phyloP scores from a whole-genome alignment of 495 filamentous ascomycete species.

The Trichoderma erinaceum region DNA sequence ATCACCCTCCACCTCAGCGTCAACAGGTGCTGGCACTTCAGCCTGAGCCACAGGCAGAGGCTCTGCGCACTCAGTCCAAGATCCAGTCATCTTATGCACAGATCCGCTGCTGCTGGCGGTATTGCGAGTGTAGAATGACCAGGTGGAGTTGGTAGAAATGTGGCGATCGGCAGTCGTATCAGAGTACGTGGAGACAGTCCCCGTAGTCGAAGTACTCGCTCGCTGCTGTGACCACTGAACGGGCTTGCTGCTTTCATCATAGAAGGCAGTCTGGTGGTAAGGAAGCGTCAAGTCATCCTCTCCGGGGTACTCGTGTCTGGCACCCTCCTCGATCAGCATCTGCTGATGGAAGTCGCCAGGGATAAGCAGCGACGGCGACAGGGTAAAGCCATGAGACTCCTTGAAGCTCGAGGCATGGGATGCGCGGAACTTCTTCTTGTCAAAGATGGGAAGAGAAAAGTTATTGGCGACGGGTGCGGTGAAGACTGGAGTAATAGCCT shows the following conservation, averaged over 20 bases:
- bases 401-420: constrained; percentile 47
- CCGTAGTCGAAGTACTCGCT: constrained; percentile 13
- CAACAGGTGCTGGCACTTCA: background rate
- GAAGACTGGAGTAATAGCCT: constrained; percentile 36
- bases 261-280: constrained; percentile 23
- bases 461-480: constrained; percentile 29
- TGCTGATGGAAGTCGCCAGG: constrained; percentile 45
- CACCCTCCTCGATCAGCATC: constrained; percentile 36
- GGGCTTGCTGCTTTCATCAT: background rate
- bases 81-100: constrained; percentile 12
- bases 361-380: constrained; percentile 50
- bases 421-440: constrained; percentile 17
- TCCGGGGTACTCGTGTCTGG: constrained; percentile 26
- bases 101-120: constrained; percentile 32
- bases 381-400: constrained; percentile 48
- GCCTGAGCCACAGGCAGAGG: background rate
- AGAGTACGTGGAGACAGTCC: constrained; percentile 19
- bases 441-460: constrained; percentile 15
- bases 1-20: background rate
- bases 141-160: constrained; percentile 36
- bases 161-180: constrained; percentile 36
- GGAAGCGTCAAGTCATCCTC: constrained; percentile 30
- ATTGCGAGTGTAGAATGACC: constrained; percentile 38
- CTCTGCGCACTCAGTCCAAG: constrained; percentile 6
- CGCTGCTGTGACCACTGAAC: constrained; percentile 13